Conservation (phyloP, 345 rosid genomes). For the Diplotaxis tenuifolia region DNA sequence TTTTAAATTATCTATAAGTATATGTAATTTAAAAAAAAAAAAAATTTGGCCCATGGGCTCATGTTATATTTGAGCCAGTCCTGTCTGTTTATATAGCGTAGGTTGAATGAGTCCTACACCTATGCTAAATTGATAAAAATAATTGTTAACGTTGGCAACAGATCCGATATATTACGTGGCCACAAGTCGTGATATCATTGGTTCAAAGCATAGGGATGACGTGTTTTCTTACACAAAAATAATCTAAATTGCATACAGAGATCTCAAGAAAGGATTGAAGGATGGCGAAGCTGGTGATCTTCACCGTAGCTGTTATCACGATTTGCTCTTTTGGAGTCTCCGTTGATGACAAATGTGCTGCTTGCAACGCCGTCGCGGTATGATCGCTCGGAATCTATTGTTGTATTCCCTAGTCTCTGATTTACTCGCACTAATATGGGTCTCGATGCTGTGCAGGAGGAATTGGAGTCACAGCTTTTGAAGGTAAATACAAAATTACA, state of each 20-base stretch:
- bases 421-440: slow-evolving; percentile 8
- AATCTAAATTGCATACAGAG: background rate
- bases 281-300: slow-evolving; percentile 30
- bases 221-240: background rate
- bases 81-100: no score
- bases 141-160: background rate
- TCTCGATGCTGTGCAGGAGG: slow-evolving; percentile 56
- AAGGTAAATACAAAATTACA: slow-evolving; percentile 44
- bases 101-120: no score
- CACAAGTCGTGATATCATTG: background rate
- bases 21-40: no score
- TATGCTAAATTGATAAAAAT: no score
- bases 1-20: no score
- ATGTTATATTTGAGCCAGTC: no score
- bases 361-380: slow-evolving; percentile 90
- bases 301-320: slow-evolving; percentile 31
- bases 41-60: no score
- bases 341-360: slow-evolving; percentile 77
- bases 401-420: background rate
- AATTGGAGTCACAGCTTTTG: slow-evolving; percentile 71
- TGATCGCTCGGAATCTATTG: background rate
- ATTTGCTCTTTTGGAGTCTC: slow-evolving; percentile 34
- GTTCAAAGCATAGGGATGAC: background rate
- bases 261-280: background rate
- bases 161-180: background rate